These are phyloP conservation scores for Suillus placidus DNA, from an alignment of 768 basidiomycete species.

Conservation along the genomic window DNA sequence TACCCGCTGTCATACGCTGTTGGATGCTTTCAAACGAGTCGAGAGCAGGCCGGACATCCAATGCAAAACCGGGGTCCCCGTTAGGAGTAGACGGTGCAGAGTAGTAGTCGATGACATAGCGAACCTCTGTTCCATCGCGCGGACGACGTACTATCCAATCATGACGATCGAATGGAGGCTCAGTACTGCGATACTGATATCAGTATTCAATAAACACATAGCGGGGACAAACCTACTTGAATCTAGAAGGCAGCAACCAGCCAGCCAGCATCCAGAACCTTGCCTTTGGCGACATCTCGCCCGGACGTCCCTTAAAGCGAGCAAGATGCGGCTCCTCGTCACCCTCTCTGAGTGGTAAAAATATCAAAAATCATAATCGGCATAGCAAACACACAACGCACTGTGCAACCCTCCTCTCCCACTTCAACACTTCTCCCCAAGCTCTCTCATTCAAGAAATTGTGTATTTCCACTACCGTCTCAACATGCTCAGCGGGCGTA, in stretches of 20 bases:
- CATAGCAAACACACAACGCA: conserved; percentile 16
- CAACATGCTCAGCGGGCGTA: conserved; percentile 93
- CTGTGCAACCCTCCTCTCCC: conserved; percentile 70
- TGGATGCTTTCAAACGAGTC: conserved; percentile 80
- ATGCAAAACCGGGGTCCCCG: conserved; percentile 91
- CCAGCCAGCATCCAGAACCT: conserved; percentile 84
- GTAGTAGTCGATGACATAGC: conserved; percentile 99
- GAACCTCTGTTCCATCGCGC: conserved; percentile 76
- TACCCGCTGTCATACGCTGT: conserved; percentile 70
- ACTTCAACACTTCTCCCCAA: conserved; percentile 91
- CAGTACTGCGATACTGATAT: conserved; percentile 52
- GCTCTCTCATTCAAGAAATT: conserved; percentile 98
- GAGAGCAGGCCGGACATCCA: conserved; percentile 94
- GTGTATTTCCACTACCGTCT: conserved; percentile 97
- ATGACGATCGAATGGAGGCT: conserved; percentile 96
- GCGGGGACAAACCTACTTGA: conserved; percentile 64
- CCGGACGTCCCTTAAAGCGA: conserved; percentile 86
- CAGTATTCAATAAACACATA: conserved; percentile 1
- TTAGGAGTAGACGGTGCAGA: conserved; percentile 87
- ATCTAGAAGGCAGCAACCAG: conserved; percentile 84
- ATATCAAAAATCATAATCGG: conserved; percentile 7
- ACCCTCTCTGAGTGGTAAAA: conserved; percentile 40
- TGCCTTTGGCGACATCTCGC: conserved; percentile 94
- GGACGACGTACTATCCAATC: conserved; percentile 94
- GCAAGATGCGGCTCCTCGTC: conserved; percentile 74